phyloP scores from a whole-genome alignment of 2,329 filamentous ascomycete genomes.

The Mycosphaerella sp. region DNA sequence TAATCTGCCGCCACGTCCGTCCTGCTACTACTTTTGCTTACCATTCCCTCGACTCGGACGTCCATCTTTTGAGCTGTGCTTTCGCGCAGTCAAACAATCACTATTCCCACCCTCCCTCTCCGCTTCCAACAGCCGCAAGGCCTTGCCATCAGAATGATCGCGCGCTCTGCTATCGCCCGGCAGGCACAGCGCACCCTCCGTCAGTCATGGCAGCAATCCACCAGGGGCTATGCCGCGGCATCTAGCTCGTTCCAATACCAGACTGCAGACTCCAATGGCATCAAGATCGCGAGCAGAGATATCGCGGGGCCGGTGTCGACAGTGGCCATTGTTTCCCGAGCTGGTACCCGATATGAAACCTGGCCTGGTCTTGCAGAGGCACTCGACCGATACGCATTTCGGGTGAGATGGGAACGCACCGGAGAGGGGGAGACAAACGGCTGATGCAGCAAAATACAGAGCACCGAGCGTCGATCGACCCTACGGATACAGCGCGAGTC shows the following conservation, averaged over 20 bases:
- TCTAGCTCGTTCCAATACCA: slow-evolving; percentile 80
- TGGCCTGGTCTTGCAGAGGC: slow-evolving; percentile 83
- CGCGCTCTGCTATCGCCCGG: slow-evolving; percentile 58
- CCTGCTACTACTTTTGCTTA: slow-evolving; percentile 5
- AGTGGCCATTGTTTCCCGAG: slow-evolving; percentile 86
- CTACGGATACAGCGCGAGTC: slow-evolving; percentile 91
- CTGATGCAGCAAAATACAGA: slow-evolving; percentile 45
- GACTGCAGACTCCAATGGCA: slow-evolving; percentile 72
- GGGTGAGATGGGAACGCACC: slow-evolving; percentile 51
- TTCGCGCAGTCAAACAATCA: slow-evolving; percentile 9
- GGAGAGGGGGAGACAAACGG: slow-evolving; percentile 1
- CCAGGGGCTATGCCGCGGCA: slow-evolving; percentile 58
- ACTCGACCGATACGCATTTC: slow-evolving; percentile 94
- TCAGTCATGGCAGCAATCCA: slow-evolving; percentile 52
- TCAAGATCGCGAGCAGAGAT: slow-evolving; percentile 92
- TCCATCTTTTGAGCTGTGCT: slow-evolving; percentile 5
- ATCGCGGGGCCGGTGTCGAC: slow-evolving; percentile 81
- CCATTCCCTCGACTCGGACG: slow-evolving; percentile 9
- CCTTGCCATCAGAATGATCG: slow-evolving; percentile 50
- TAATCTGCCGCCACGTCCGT: too few relatives aligned
- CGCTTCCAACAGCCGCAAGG: slow-evolving; percentile 22
- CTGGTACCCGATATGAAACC: slow-evolving; percentile 86
- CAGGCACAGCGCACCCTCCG: slow-evolving; percentile 58
- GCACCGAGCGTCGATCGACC: slow-evolving; percentile 79
- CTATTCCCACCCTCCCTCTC: slow-evolving; percentile 14